Evolutionary conservation across 2,329 filamentous ascomycete species (phyloP).

Genomic region (Shiraia bambusicola): DNA sequence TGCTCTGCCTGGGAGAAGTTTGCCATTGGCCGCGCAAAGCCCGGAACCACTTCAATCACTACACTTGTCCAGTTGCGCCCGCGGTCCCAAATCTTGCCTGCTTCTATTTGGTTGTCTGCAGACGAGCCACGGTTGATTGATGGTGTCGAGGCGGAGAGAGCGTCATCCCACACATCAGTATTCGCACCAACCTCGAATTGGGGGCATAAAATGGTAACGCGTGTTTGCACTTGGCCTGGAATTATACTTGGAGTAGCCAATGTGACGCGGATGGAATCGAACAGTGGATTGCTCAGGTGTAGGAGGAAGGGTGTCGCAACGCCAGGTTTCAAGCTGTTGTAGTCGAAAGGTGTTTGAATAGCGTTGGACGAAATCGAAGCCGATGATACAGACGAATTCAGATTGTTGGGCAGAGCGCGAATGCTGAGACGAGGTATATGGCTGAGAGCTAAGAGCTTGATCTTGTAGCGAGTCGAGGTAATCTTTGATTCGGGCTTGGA

Average conservation of each 20-base stretch:
- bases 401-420: constrained; percentile 56
- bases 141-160: constrained; percentile 56
- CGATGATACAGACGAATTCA: constrained; percentile 52
- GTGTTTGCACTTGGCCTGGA: constrained; percentile 49
- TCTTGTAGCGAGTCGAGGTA: constrained; percentile 84
- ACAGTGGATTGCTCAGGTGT: constrained; percentile 90
- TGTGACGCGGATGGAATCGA: constrained; percentile 83
- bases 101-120: constrained; percentile 59
- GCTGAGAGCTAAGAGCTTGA: constrained; percentile 79
- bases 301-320: constrained; percentile 75
- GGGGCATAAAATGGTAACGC: constrained; percentile 89
- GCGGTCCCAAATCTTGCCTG: constrained; percentile 93
- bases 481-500: constrained; percentile 92
- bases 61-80: constrained; percentile 95
- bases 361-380: constrained; percentile 25
- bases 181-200: constrained; percentile 94
- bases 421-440: constrained; percentile 84
- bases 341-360: constrained; percentile 41
- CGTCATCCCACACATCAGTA: constrained; percentile 92
- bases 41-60: constrained; percentile 82
- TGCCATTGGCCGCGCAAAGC: constrained; percentile 30
- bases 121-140: constrained; percentile 34
- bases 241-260: constrained; percentile 70
- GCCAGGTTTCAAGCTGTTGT: constrained; percentile 52
- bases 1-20: constrained; percentile 12